Evolutionary conservation across 2,329 filamentous ascomycete genomes (phyloP).

Genomic region (Daldinia sp.): DNA sequence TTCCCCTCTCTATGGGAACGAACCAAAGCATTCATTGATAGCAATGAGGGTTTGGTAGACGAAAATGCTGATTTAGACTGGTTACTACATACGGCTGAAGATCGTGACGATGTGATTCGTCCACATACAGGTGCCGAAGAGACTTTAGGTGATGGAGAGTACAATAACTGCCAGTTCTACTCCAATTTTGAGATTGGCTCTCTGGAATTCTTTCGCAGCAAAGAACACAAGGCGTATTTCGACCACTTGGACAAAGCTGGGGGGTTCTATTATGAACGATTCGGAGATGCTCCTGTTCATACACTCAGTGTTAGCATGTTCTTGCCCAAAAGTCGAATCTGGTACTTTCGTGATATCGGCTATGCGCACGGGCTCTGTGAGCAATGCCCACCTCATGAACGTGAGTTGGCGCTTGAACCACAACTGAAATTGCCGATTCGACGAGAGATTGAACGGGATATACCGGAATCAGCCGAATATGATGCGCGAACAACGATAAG

Average conservation of each 20-base stretch:
- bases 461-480: not conserved
- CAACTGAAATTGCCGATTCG: conserved; percentile 27
- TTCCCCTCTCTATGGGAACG: conserved; percentile 60
- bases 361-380: conserved; percentile 60
- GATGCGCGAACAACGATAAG: not conserved
- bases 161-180: conserved; percentile 64
- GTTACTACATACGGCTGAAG: conserved; percentile 56
- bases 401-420: conserved; percentile 35
- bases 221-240: conserved; percentile 62
- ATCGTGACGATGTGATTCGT: conserved; percentile 33
- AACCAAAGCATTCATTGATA: conserved; percentile 60
- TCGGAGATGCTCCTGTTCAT: conserved; percentile 63
- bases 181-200: conserved; percentile 68
- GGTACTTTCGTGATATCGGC: conserved; percentile 63
- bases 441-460: conserved; percentile 25
- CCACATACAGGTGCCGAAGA: conserved; percentile 24
- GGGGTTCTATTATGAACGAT: conserved; percentile 62
- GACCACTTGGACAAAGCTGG: conserved; percentile 62
- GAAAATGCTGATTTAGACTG: conserved; percentile 63
- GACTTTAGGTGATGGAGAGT: conserved; percentile 53
- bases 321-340: conserved; percentile 62
- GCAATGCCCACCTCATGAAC: conserved; percentile 52
- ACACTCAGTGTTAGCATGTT: conserved; percentile 68
- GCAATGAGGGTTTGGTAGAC: conserved; percentile 59
- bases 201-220: conserved; percentile 62